Base-by-base conservation (phyloP, 1,284 basidiomycete species). In the Heterobasidion parviporum region DNA sequence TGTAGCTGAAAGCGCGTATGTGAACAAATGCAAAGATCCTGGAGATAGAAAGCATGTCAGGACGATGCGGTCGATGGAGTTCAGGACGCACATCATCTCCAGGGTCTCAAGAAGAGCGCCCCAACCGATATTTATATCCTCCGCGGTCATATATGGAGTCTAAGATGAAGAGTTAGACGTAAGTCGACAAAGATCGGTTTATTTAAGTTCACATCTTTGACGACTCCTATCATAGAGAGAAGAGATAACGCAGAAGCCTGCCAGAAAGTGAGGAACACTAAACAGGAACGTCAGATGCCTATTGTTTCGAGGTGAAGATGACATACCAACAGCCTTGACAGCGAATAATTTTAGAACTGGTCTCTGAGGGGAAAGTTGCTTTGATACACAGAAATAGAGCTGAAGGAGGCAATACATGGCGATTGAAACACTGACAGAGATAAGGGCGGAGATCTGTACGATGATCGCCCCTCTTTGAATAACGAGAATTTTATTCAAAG, bases 361-460 rank as follows among this genome's bases (percentile, higher is more conserved):
- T 49, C 76, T 76, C 57, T 84, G 81, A 0, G 79, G 81, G 12
- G 77, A 72, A 35, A 92, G 72, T 52, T 82, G 71, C 16, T 70
- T 69, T 5, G 81, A 69, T 9, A 91, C 75, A 1, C 80, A 71
- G 16, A 89, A 62, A 64, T 89, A 91, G 18, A 91, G 70, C 66
- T 90, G 87, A n/a, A 92, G 72, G 53, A 92, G 70, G 64, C 85
- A 89, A 67, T 89, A 91, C 86, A 91, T 90, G 44, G 87, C 86
- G 43, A 90, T 65, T 0, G 87, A 79, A n/a, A 92, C 88, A 0
- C 87, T 89, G 46, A 89, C 66, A 1, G 85, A 86, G 52, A 89
- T 81, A 58, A 86, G 70, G 14, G 79, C 65, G 1, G 77, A 75
- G 57, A 89, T 82, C 85, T 53, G 33, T 32, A 4, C 32, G 32